Conservation (phyloP, 1,284 basidiomycete species). For the Cerioporus squamosus region DNA sequence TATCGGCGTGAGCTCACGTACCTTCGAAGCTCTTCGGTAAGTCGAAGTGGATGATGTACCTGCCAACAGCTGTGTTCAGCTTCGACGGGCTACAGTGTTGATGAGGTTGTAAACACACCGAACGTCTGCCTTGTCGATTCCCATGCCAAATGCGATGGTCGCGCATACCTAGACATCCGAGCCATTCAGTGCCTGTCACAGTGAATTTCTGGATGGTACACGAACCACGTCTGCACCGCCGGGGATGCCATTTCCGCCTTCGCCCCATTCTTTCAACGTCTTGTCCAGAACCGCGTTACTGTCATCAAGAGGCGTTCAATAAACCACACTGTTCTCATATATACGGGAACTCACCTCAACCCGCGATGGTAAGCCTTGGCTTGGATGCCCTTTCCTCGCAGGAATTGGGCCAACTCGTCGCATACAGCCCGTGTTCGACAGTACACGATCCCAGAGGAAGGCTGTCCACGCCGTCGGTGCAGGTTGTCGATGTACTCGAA, state of each 20-base stretch:
- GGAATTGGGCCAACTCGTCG: slow-evolving; percentile 64
- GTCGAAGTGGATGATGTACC: slow-evolving; percentile 81
- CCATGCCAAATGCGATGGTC: slow-evolving; percentile 87
- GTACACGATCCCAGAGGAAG: slow-evolving; percentile 83
- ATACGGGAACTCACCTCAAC: slow-evolving; percentile 44
- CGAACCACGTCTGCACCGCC: slow-evolving; percentile 63
- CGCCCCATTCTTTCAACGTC: slow-evolving; percentile 69
- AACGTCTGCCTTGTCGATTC: slow-evolving; percentile 86
- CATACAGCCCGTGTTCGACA: slow-evolving; percentile 72
- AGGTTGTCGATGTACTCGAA: slow-evolving; percentile 67
- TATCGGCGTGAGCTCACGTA: slow-evolving; percentile 30
- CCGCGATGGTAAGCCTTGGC: slow-evolving; percentile 80
- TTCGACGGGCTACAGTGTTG: neutral
- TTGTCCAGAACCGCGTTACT: slow-evolving; percentile 57
- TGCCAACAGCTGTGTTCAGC: slow-evolving; percentile 24
- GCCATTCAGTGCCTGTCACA: neutral
- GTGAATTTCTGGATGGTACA: neutral
- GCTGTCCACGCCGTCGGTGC: slow-evolving; percentile 56
- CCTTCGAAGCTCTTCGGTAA: slow-evolving; percentile 86
- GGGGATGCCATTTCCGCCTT: slow-evolving; percentile 50
- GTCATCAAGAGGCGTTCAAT: neutral
- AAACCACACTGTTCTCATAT: no score
- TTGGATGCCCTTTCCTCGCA: slow-evolving; percentile 68
- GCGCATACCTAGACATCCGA: slow-evolving; percentile 49
- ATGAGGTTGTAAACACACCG: slow-evolving; percentile 48